A percentile compares a stretch with the other conserved stretches of the same genome.
These are phyloP conservation scores for Hansenula lynferdii DNA, from an alignment of 1,139 yeast species.

Conservation along the genomic window DNA sequence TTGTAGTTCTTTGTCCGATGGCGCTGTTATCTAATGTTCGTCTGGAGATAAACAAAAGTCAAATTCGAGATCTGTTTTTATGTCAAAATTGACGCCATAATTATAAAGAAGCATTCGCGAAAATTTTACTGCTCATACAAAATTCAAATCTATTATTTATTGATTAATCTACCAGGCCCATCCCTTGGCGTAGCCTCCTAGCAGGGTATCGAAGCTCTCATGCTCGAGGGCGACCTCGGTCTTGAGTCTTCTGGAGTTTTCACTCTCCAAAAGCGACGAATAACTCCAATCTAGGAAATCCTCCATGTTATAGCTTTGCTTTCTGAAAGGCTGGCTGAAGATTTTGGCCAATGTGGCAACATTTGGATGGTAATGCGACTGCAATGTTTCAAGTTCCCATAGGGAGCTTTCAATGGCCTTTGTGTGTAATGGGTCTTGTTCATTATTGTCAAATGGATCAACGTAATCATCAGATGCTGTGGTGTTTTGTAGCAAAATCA, in stretches of 20 bases:
- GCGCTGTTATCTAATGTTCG: too few species aligned
- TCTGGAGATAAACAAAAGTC: too few species aligned
- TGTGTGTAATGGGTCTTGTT: slow-evolving; percentile 71
- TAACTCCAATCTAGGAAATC: slow-evolving; percentile 95
- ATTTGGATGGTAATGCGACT: slow-evolving; percentile 93
- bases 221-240: slow-evolving; percentile 76
- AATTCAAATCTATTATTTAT: too few species aligned
- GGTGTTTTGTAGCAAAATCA: slow-evolving; percentile 71
- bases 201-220: slow-evolving; percentile 34
- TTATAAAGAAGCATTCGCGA: too few species aligned
- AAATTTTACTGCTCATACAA: too few species aligned
- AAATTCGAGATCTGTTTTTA: too few species aligned
- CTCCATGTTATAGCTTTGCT: slow-evolving; percentile 82
- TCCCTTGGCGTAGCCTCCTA: slow-evolving; percentile 20
- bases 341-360: slow-evolving; percentile 89
- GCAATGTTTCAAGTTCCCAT: slow-evolving; percentile 85
- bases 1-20: too few species aligned
- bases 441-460: slow-evolving; percentile 67
- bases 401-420: slow-evolving; percentile 79
- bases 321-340: slow-evolving; percentile 84
- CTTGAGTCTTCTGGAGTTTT: slow-evolving; percentile 62
- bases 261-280: slow-evolving; percentile 68
- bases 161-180: slow-evolving; percentile 19
- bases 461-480: slow-evolving; percentile 30
- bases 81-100: neutral